Percentiles rank a stretch among this genome's conserved stretches.
Conservation (phyloP, 2,329 filamentous ascomycete genomes). For the Amphichorda felina region DNA sequence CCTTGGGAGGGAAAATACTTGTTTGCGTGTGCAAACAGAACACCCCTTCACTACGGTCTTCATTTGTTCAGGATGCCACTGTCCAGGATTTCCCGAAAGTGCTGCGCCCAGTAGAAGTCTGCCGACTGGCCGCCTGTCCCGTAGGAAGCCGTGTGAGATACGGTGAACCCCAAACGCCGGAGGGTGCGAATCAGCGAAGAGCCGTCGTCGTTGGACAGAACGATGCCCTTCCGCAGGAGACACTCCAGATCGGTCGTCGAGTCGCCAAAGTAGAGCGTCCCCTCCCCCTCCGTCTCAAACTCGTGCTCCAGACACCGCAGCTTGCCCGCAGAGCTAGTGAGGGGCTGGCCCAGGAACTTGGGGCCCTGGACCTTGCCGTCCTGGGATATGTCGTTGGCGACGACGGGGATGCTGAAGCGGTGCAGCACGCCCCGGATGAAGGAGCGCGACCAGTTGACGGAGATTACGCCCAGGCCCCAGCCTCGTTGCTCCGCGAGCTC, state of each 20-base stretch:
- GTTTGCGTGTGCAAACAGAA: too few species aligned
- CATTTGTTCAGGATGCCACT: constrained; percentile 14
- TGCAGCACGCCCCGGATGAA: constrained; percentile 34
- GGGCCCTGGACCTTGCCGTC: constrained; percentile 26
- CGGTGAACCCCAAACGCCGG: constrained; percentile 21
- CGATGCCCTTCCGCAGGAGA: constrained; percentile 30
- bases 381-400: constrained; percentile 29
- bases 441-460: constrained; percentile 37
- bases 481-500: constrained; percentile 11
- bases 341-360: constrained; percentile 11
- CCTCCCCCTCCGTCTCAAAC: constrained; percentile 7
- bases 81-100: constrained; percentile 29
- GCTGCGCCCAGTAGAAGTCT: constrained; percentile 26
- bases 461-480: constrained; percentile 31
- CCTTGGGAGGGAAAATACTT: background rate
- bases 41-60: too few species aligned
- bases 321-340: constrained; percentile 33
- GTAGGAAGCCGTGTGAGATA: constrained; percentile 20
- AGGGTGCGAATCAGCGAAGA: constrained; percentile 23
- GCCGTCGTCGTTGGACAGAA: constrained; percentile 25
- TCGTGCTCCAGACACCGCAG: constrained; percentile 23
- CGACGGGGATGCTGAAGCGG: constrained; percentile 17
- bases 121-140: background rate
- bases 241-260: constrained; percentile 45
- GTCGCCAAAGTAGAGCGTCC: constrained; percentile 44